Percentiles rank a stretch among this genome's conserved stretches.
Evolutionary conservation across 345 rosid species (phyloP).

Genomic region (Combretum micranthum): DNA sequence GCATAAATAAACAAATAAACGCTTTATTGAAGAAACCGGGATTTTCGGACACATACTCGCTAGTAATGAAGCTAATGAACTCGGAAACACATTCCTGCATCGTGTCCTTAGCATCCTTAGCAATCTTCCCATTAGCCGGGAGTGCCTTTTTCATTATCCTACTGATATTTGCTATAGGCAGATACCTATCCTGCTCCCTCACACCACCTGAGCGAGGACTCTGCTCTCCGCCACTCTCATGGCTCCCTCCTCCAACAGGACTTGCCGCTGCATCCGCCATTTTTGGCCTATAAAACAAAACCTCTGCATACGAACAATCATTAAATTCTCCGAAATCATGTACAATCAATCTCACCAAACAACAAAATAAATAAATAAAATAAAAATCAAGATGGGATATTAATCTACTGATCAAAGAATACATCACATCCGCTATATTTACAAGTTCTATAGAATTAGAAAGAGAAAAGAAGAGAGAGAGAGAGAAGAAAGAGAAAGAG

Average conservation of each 20-base stretch:
- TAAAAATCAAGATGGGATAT: too few relatives aligned
- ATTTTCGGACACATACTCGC: slow-evolving; percentile 57
- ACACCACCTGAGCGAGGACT: slow-evolving; percentile 64
- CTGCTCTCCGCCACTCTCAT: slow-evolving; percentile 68
- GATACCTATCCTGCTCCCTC: slow-evolving; percentile 86
- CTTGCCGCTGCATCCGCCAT: slow-evolving; percentile 54
- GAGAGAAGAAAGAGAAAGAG: too few relatives aligned
- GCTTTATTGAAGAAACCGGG: background rate
- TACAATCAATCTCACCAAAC: too few relatives aligned
- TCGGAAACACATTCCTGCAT: slow-evolving; percentile 97
- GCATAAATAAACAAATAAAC: background rate
- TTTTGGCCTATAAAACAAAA: slow-evolving; percentile 14
- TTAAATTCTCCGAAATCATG: too few relatives aligned
- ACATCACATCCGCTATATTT: too few relatives aligned
- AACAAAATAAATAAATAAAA: too few relatives aligned
- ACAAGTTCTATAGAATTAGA: too few relatives aligned
- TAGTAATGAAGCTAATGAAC: slow-evolving; percentile 93
- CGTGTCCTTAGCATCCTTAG: slow-evolving; percentile 94
- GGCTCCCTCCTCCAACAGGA: slow-evolving; percentile 41
- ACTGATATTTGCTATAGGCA: slow-evolving; percentile 93
- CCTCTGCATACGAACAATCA: background rate
- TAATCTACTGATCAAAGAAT: too few relatives aligned
- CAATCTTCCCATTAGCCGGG: slow-evolving; percentile 87
- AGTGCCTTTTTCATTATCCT: slow-evolving; percentile 97
- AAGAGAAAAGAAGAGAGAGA: too few relatives aligned